Conservation (phyloP, 306 rosid species). For the Dalbergia cultrata region DNA sequence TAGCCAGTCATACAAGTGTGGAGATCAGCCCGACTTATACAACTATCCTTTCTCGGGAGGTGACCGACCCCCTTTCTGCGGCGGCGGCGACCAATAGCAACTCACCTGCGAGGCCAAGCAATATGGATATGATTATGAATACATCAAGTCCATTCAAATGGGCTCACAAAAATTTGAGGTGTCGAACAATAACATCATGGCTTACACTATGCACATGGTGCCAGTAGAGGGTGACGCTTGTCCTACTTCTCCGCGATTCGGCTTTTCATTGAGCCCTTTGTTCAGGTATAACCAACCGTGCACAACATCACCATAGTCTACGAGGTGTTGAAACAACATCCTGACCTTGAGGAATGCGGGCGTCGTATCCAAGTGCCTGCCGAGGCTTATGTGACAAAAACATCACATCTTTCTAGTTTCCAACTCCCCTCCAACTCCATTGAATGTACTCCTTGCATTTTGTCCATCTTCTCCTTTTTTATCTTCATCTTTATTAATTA, state of each 20-base stretch:
- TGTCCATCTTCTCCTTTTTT: conserved; percentile 4
- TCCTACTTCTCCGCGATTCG: background rate
- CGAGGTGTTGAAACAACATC: background rate
- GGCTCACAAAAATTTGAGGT: conserved; percentile 18
- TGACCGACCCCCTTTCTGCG: background rate
- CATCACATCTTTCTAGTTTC: background rate
- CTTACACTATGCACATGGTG: background rate
- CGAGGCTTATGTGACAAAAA: no score
- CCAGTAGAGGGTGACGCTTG: background rate
- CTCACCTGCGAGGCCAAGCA: background rate
- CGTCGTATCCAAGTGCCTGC: background rate
- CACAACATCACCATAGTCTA: conserved; percentile 25
- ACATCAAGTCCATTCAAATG: background rate
- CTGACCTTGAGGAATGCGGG: background rate
- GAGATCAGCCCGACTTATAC: background rate
- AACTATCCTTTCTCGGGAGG: conserved; percentile 28
- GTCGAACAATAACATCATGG: fast-evolving
- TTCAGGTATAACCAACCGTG: background rate
- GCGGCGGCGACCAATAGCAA: background rate
- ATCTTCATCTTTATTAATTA: background rate
- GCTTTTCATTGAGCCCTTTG: background rate
- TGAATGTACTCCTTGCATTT: background rate
- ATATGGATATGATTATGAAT: no score
- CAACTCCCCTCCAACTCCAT: background rate
- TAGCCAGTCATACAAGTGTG: background rate